Evolutionary conservation across 2,329 filamentous ascomycete species (phyloP).

Genomic region (Cadophora gregata): DNA sequence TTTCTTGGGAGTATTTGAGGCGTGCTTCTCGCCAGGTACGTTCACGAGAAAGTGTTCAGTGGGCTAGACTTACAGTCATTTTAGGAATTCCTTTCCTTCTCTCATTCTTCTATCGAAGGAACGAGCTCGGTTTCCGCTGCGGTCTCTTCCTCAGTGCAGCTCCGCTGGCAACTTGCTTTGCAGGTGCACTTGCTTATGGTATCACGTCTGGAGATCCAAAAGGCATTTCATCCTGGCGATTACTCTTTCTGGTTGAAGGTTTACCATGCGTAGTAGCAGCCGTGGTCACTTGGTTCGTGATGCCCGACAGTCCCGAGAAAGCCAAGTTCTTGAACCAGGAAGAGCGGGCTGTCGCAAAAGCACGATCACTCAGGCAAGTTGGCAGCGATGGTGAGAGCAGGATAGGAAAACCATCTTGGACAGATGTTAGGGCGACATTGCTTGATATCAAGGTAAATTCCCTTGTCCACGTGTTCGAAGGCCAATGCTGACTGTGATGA

Average conservation of each 20-base stretch:
- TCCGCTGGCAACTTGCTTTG: constrained; percentile 72
- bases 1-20: constrained; percentile 48
- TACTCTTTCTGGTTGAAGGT: constrained; percentile 70
- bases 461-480: too few relatives aligned
- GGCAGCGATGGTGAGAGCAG: constrained; percentile 56
- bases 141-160: constrained; percentile 72
- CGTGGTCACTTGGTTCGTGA: constrained; percentile 58
- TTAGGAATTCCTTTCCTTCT: constrained; percentile 52
- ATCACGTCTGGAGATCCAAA: constrained; percentile 64
- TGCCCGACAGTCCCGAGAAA: constrained; percentile 58
- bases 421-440: constrained; percentile 55
- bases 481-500: not conserved
- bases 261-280: constrained; percentile 63
- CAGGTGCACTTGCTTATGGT: constrained; percentile 70
- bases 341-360: constrained; percentile 57
- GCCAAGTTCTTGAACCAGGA: constrained; percentile 55
- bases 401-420: constrained; percentile 51
- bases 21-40: constrained; percentile 45
- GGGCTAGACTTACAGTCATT: constrained; percentile 42
- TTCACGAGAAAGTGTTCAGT: not conserved
- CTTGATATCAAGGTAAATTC: constrained; percentile 49
- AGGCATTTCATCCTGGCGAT: constrained; percentile 63
- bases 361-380: constrained; percentile 58
- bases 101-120: constrained; percentile 54
- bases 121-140: constrained; percentile 72